Conservation (phyloP, 108 stramenopile species). For the Schizochytrium sp. region DNA sequence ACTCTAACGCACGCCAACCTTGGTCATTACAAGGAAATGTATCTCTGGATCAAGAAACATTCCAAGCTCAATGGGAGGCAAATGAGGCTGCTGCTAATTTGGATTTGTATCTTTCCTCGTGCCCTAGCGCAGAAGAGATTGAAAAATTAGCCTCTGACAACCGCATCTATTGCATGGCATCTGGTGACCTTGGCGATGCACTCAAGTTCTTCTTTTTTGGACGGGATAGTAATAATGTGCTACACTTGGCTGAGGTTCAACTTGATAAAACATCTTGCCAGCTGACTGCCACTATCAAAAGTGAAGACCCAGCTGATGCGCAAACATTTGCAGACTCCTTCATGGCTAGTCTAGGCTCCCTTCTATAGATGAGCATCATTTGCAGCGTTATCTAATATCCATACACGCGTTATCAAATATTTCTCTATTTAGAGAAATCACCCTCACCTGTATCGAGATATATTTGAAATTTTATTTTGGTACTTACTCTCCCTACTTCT, state of each 20-base stretch:
- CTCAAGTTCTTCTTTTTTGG: conserved; percentile 91
- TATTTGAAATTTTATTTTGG: too few species aligned
- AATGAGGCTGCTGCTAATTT: conserved; percentile 78
- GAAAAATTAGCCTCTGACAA: conserved; percentile 76
- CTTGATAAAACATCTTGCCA: neutral
- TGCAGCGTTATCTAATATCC: too few species aligned
- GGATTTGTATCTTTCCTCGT: conserved; percentile 69
- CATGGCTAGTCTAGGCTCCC: conserved; percentile 6
- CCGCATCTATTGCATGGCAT: conserved; percentile 86
- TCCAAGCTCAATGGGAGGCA: conserved; percentile 86
- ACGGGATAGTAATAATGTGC: conserved; percentile 67
- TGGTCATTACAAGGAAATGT: conserved; percentile 72
- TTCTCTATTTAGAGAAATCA: too few species aligned
- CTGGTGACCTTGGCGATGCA: conserved; percentile 86
- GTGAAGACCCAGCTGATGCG: conserved; percentile 23
- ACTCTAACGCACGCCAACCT: conserved; percentile 55
- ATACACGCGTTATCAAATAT: too few species aligned
- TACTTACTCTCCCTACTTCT: too few species aligned
- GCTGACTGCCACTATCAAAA: conserved; percentile 27
- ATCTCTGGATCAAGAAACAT: conserved; percentile 83
- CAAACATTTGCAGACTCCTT: conserved; percentile 56
- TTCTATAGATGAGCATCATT: neutral
- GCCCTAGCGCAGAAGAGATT: conserved; percentile 77
- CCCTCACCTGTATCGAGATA: too few species aligned
- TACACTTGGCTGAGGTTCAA: conserved; percentile 34